Evolutionary conservation across 331 rosid species (phyloP).

Genomic region (Quercus phellos): DNA sequence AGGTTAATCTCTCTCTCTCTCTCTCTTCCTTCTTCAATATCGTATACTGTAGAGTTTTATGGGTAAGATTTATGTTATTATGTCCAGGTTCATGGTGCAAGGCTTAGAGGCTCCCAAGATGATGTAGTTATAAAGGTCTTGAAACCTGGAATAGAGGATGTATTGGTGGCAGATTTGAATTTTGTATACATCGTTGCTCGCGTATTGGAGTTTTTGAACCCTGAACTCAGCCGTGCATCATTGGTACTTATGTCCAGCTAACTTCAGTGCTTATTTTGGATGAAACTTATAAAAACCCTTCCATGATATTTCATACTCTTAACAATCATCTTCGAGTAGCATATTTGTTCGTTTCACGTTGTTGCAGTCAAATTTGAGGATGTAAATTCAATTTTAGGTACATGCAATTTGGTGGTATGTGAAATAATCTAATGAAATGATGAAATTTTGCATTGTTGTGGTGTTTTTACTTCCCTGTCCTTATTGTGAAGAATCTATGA

Average conservation of each 20-base stretch:
- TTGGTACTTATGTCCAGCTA: constrained; percentile 45
- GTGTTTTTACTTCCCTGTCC: not conserved
- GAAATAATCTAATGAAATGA: not conserved
- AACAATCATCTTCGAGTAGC: not conserved
- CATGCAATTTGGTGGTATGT: not conserved
- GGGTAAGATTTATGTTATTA: constrained; percentile 16
- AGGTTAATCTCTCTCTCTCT: constrained; percentile 37
- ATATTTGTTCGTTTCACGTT: not conserved
- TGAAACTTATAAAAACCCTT: not conserved
- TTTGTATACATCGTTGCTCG: constrained; percentile 83
- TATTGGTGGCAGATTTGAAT: constrained; percentile 91
- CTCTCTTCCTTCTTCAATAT: constrained; percentile 1
- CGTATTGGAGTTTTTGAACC: constrained; percentile 87
- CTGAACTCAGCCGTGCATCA: constrained; percentile 84
- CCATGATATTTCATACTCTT: not conserved
- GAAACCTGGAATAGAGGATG: constrained; percentile 94
- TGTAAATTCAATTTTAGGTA: not conserved
- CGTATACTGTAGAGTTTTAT: constrained; percentile 1
- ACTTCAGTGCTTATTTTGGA: not conserved
- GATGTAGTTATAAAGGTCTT: constrained; percentile 95
- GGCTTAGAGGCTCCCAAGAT: constrained; percentile 77
- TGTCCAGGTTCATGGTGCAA: constrained; percentile 85
- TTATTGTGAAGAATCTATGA: not conserved
- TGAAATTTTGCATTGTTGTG: not conserved
- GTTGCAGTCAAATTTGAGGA: not conserved